Evolutionary conservation across 1,284 basidiomycete genomes (phyloP).

Genomic region (Papiliotrema laurentii): DNA sequence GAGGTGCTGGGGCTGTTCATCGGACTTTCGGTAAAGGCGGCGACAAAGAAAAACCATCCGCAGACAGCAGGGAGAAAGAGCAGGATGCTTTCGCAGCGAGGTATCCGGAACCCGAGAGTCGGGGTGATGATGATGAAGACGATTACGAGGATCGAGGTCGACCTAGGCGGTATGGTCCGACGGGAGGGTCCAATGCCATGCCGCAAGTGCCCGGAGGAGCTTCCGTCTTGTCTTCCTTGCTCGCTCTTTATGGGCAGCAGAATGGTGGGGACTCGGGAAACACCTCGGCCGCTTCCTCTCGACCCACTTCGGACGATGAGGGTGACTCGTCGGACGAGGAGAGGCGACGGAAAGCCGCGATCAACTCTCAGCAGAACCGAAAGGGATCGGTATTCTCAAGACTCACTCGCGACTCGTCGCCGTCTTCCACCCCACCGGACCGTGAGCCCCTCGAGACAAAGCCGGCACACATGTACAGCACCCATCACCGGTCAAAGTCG

Average conservation of each 20-base stretch:
- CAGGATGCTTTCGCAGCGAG: slow-evolving; percentile 28
- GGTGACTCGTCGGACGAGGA: slow-evolving; percentile 20
- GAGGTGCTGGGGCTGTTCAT: slow-evolving; percentile 20
- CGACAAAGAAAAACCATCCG: slow-evolving; percentile 26
- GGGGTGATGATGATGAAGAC: slow-evolving; percentile 1
- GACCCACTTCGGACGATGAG: slow-evolving; percentile 29
- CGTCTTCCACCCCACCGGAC: not conserved
- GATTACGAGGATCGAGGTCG: not conserved
- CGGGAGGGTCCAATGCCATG: slow-evolving; percentile 10
- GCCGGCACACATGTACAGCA: not conserved
- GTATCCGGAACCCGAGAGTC: slow-evolving; percentile 17
- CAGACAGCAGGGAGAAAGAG: slow-evolving; percentile 10
- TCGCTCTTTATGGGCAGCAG: slow-evolving; percentile 40
- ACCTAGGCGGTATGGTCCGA: not conserved
- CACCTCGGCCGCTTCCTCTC: slow-evolving; percentile 41
- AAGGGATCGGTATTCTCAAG: not conserved
- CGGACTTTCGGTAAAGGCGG: slow-evolving; percentile 13
- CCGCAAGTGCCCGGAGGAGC: slow-evolving; percentile 26
- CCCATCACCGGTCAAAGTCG: slow-evolving; percentile 13
- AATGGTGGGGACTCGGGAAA: slow-evolving; percentile 25
- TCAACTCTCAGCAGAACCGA: not conserved
- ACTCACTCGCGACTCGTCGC: not conserved
- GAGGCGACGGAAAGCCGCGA: not conserved
- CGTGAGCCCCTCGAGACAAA: slow-evolving; percentile 9
- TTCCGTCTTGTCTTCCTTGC: slow-evolving; percentile 40